A percentile compares a stretch with the other conserved stretches of the same genome.
Conservation (phyloP, 106 monocot genomes). For the Hemerocallis citrina region DNA sequence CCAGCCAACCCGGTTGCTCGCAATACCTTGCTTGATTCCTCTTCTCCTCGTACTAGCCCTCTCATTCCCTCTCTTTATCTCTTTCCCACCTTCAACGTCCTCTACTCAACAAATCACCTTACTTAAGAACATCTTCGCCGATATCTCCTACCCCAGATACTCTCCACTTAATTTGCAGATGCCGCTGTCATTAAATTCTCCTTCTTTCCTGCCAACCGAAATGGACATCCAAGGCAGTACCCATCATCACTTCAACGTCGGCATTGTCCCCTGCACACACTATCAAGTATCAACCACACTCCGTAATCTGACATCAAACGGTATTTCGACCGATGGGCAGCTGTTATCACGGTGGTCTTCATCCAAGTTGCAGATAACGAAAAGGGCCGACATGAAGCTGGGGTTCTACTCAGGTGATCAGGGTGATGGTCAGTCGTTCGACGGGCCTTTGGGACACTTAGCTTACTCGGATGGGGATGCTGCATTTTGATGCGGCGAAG, state of each 20-base stretch:
- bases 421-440: conserved; percentile 90
- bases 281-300: conserved; percentile 30
- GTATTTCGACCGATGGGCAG: conserved; percentile 71
- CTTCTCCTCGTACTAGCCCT: not conserved
- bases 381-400: conserved; percentile 55
- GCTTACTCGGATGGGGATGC: conserved; percentile 78
- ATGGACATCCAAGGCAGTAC: conserved; percentile 39
- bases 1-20: too few relatives aligned
- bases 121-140: too few relatives aligned
- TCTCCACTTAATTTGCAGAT: conserved; percentile 25
- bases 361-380: conserved; percentile 27
- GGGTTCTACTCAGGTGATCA: conserved; percentile 82
- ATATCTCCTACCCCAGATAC: conserved; percentile 33
- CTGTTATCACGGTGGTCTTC: conserved; percentile 66
- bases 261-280: conserved; percentile 35
- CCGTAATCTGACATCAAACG: conserved; percentile 31
- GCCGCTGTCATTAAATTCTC: conserved; percentile 57
- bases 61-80: conserved; percentile 1
- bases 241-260: conserved; percentile 48
- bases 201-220: conserved; percentile 64
- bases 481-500: conserved; percentile 87
- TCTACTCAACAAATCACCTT: conserved; percentile 13
- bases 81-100: conserved; percentile 3
- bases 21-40: conserved; percentile 4
- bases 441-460: conserved; percentile 70